Base-by-base conservation (phyloP, 192 early-diverging fungal species). In the Entophlyctis luteolus region DNA sequence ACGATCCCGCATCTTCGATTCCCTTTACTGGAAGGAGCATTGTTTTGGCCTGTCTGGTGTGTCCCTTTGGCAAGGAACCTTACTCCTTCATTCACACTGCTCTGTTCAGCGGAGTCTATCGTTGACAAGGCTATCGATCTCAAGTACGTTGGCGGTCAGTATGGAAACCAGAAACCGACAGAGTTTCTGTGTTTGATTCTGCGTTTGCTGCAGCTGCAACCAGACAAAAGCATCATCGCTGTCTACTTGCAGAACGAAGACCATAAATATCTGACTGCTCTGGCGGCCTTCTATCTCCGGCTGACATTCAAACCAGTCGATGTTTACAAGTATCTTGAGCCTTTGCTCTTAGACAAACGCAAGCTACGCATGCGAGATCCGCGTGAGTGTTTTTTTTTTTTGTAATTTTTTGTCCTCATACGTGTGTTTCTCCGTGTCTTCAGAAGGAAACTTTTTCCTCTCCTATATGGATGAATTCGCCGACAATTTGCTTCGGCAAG, bases 11-110 rank as follows among this genome's bases (percentile, higher is more conserved):
- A 96, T 96, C 52, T 91, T 91, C 72, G 93, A 96, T 59, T 91
- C 87, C 34, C 74, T 90, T 2, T 99, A 95, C 77, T 99, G 94
- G 95, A 99, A 99, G 67, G 93, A 98, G 59, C 84, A 90, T 27
- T 95, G 93, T 77, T 99, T 98, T 81, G 94, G 88, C 0, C 80
- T 98, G 20, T 93, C 91, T 47, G 70, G 70, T 71, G 27, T 81
- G 88, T 89, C 77, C 57, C 28, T 32, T 55, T 14, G 12, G 8
- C 46, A 56, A 65, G 12, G 27, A 53, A 1, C 45, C 59, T 68
- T 12, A 28, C 36, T 32, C 34, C 75, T 10, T 31, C 1, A 55
- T 1, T 32, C 46, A 16, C 12, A 52, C 27, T 52, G 6, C 22
- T 66, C 39, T 28, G 27, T 18, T 49, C 23, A 71, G 91, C 92